Evolutionary conservation across 495 filamentous ascomycete species (phyloP), one percentile per base, ranked within the genome.

Genomic region (Talaromyces ruber): DNA sequence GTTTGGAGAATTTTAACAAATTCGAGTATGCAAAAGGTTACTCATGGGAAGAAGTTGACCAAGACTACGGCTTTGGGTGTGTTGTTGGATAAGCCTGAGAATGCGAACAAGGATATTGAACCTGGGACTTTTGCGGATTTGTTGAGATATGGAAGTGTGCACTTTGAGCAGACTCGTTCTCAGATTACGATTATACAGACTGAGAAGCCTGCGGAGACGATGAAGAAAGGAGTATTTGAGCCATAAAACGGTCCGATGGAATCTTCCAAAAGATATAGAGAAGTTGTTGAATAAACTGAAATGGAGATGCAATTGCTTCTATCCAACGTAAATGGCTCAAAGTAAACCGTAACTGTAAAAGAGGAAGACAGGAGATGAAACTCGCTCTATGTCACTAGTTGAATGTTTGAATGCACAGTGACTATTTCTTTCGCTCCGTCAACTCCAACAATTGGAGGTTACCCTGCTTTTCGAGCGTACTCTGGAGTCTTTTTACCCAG

Each of bases 131-230:
- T 61, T 52, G 64, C 58, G 21, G 63, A 62, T 53, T 12, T 55
- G 21, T 30, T 67, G 29, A 54, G 65, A n/a, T 65, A 67, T 56
- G 65, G 62, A 2, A 62, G 58, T 32, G 55, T 58, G 14, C 59
- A 64, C 55, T 61, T 66, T 34, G 54, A 30, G 18, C 64, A 66
- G 62, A 63, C 61, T 30, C 26, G 55, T 18, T 7, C 55, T 14
- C 18, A 39, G 32, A 58, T 58, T 14, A 26, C 30, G 7, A 26
- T 58, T n/a, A 6, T 58, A n/a, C 28, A 39, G 29, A 34, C 29
- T 16, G 32, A 58, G 29, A 58, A 58, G 29, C 55, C 55, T 22
- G 21, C n/a, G 55, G 29, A 32, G 29, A 58, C 55, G 28, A 32
- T 58, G 29, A 30, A 30, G n/a, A 58, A 58, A 11, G 55, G 55